Evolutionary conservation across 2,329 filamentous ascomycete species (phyloP), one percentile per base, ranked within the genome.

Genomic region (Neophaeococcomyces aloes): DNA sequence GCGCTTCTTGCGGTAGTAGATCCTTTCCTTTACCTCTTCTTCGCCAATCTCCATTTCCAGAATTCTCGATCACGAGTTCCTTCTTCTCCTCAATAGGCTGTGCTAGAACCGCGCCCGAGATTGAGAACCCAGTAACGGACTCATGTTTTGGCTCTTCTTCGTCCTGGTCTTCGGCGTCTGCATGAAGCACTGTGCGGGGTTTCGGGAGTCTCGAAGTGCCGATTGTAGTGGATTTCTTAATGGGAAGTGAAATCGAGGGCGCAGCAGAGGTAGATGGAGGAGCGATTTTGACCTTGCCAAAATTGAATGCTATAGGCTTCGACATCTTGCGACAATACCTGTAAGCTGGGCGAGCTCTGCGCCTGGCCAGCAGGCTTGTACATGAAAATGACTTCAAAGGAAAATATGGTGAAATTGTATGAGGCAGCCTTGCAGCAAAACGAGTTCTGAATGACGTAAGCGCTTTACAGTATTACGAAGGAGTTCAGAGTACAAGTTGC

Each of bases 1-100:
- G 65, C 31, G 74, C 74, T 48, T 74, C 75, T 5, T 55, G 60
- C n/a, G 75, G 77, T n/a, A 80, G 63, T 11, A 74, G 59, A 57
- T 75, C 79, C 60, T 69, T 78, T 18, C 29, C 30, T 45, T 65
- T 64, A 29, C 59, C 58, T 48, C 64, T 61, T 48, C 69, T 70
- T 49, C 66, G 67, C 48, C 59, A 54, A 45, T 56, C 65, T 63
- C 45, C 78, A 74, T 46, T 70, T 67, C 54, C 72, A 69, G 78
- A 78, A 81, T 63, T 83, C 29, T 69, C 65, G 51, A 86, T 85
- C 14, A 83, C 65, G 34, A 77, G 65, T 6, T 60, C 51, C 50
- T 58, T 48, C 21, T 54, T 46, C 29, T 58, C 53, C 45, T 57
- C 56, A 35, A 54, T 48, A 15, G 55, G 57, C 21, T 61, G 60